Percentiles rank a stretch among this genome's conserved stretches.
phyloP scores from a whole-genome alignment of 1,284 basidiomycete genomes.

The Ustilago crameri region DNA sequence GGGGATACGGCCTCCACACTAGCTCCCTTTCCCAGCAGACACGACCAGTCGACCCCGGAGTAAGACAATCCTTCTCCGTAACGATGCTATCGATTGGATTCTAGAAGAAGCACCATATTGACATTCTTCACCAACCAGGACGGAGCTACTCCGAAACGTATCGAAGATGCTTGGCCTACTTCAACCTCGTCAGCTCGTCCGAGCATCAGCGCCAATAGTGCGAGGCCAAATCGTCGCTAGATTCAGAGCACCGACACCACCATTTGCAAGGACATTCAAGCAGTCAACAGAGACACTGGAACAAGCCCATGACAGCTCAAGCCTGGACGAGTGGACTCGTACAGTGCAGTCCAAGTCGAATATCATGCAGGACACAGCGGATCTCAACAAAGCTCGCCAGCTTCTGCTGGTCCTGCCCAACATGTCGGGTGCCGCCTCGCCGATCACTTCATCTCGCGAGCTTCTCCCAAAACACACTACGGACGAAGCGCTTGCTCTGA shows the following conservation, averaged over 20 bases:
- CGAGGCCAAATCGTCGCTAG: neutral
- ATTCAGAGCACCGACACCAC: neutral
- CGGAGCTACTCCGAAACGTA: no score
- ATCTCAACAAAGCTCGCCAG: conserved; percentile 45
- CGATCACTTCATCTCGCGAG: conserved; percentile 4
- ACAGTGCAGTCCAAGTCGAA: conserved; percentile 10
- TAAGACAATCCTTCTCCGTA: no score
- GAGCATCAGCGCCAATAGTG: neutral
- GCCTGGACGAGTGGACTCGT: conserved; percentile 29
- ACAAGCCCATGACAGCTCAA: conserved; percentile 2
- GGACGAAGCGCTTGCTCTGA: conserved; percentile 13
- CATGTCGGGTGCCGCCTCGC: neutral
- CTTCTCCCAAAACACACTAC: conserved; percentile 23
- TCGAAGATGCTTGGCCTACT: conserved; percentile 9
- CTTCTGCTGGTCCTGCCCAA: conserved; percentile 36
- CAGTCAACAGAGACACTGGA: neutral
- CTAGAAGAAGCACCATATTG: neutral
- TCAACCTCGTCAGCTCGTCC: conserved; percentile 11
- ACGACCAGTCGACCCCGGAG: no score
- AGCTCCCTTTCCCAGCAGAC: no score
- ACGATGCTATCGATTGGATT: no score
- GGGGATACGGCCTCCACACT: no score
- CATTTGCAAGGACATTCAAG: conserved; percentile 1
- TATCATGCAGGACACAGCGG: conserved; percentile 36
- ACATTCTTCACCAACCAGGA: no score